Percentiles rank a stretch among this genome's conserved stretches.
Evolutionary conservation across 2,329 filamentous ascomycete genomes (phyloP).

Genomic region (Leptosphaerulina australis): DNA sequence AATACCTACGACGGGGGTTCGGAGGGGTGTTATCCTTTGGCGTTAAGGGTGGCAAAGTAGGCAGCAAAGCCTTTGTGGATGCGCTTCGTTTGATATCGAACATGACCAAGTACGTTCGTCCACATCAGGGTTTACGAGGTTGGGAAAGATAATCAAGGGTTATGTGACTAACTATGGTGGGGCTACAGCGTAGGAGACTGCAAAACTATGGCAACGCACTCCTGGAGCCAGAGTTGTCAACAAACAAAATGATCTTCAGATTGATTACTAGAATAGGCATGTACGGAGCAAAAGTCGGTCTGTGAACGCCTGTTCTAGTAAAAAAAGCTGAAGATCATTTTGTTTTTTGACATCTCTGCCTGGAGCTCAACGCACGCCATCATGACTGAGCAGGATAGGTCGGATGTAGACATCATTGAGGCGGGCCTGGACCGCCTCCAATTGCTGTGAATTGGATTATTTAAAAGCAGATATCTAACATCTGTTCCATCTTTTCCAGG

Average conservation of each 20-base stretch:
- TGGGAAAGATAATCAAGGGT: neutral
- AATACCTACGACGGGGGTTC: slow-evolving; percentile 26
- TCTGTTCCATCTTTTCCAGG: neutral
- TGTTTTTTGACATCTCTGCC: too few relatives aligned
- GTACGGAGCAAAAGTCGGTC: too few relatives aligned
- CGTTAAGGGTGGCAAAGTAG: neutral
- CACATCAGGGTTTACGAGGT: neutral
- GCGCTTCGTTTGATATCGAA: neutral
- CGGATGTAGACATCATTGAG: neutral
- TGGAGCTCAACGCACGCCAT: neutral
- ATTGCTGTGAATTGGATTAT: neutral
- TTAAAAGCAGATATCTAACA: neutral
- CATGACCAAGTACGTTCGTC: neutral
- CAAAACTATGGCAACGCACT: neutral
- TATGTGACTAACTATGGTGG: neutral
- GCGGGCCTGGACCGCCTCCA: neutral
- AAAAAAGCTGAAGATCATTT: too few relatives aligned
- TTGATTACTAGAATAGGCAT: too few relatives aligned
- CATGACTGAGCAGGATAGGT: neutral
- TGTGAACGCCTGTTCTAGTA: too few relatives aligned
- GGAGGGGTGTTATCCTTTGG: slow-evolving; percentile 35
- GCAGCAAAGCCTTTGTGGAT: neutral
- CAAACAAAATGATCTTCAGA: too few relatives aligned
- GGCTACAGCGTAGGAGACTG: neutral
- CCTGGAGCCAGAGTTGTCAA: too few relatives aligned